Evolutionary conservation across 768 basidiomycete species (phyloP).

Genomic region (Infundibulicybe gibba): DNA sequence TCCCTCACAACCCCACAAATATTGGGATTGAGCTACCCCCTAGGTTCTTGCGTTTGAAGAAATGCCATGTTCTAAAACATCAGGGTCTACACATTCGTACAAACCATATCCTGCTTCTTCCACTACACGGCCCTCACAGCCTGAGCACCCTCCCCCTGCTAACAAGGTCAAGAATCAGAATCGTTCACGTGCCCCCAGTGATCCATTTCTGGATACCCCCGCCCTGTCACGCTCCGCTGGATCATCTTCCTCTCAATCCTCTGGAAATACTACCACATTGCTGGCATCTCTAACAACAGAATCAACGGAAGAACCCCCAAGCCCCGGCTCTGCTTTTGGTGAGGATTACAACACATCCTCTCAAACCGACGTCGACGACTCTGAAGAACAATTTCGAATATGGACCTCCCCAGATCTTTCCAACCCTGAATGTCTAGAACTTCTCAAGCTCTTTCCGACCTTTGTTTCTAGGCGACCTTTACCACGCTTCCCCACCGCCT

Average conservation of each 20-base stretch:
- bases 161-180: constrained; percentile 45
- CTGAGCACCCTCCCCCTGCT: constrained; percentile 46
- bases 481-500: constrained; percentile 60
- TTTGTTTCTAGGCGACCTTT: constrained; percentile 69
- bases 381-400: constrained; percentile 59
- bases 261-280: constrained; percentile 26
- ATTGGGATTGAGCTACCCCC: constrained; percentile 7
- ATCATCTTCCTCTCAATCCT: constrained; percentile 50
- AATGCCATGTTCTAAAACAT: constrained; percentile 34
- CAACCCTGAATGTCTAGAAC: constrained; percentile 67
- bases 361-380: constrained; percentile 20
- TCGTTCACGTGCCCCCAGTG: constrained; percentile 71
- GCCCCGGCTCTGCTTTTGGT: constrained; percentile 29
- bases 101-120: constrained; percentile 19
- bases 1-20: constrained; percentile 12
- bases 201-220: constrained; percentile 78
- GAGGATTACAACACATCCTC: constrained; percentile 33
- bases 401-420: constrained; percentile 82
- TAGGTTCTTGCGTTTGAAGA: constrained; percentile 73
- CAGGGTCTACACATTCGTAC: constrained; percentile 24
- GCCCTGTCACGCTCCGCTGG: constrained; percentile 50
- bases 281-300: constrained; percentile 26
- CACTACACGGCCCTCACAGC: constrained; percentile 40
- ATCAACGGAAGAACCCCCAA: constrained; percentile 36
- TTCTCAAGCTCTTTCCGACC: constrained; percentile 73